Evolutionary conservation across 768 basidiomycete genomes (phyloP).

Genomic region (Gautieria morchelliformis): DNA sequence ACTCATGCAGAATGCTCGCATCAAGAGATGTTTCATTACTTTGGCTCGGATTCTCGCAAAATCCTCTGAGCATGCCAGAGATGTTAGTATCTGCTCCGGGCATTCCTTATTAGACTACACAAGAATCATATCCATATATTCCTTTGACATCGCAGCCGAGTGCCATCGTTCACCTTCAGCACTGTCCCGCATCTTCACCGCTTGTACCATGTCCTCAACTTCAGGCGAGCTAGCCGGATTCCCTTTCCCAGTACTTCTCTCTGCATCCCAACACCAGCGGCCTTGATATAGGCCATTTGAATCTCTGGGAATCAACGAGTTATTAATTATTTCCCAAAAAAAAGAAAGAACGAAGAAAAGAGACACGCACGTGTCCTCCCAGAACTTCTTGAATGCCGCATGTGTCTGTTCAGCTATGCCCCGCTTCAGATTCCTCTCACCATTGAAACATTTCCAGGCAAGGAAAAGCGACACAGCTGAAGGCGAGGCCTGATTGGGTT

Average conservation of each 20-base stretch:
- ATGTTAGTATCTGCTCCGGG: background rate
- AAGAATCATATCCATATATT: constrained; percentile 17
- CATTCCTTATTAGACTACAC: constrained; percentile 17
- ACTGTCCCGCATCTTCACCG: background rate
- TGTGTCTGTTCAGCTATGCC: background rate
- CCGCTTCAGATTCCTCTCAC: background rate
- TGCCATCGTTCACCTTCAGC: background rate
- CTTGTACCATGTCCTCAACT: background rate
- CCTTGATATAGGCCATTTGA: background rate
- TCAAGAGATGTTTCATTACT: constrained; percentile 18
- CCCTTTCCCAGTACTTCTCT: background rate
- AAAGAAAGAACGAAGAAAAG: background rate
- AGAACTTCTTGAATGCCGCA: background rate
- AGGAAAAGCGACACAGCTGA: background rate
- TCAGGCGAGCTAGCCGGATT: background rate
- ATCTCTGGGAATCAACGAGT: background rate
- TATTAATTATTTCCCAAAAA: too few relatives aligned
- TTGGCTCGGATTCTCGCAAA: background rate
- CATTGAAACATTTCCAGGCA: background rate
- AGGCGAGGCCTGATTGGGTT: background rate
- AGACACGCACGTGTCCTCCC: background rate
- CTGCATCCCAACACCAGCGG: background rate
- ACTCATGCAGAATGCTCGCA: constrained; percentile 20
- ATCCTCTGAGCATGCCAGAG: background rate
- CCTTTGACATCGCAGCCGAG: constrained; percentile 18